Evolutionary conservation across 345 rosid species (phyloP).

Genomic region (Linum lewisii): DNA sequence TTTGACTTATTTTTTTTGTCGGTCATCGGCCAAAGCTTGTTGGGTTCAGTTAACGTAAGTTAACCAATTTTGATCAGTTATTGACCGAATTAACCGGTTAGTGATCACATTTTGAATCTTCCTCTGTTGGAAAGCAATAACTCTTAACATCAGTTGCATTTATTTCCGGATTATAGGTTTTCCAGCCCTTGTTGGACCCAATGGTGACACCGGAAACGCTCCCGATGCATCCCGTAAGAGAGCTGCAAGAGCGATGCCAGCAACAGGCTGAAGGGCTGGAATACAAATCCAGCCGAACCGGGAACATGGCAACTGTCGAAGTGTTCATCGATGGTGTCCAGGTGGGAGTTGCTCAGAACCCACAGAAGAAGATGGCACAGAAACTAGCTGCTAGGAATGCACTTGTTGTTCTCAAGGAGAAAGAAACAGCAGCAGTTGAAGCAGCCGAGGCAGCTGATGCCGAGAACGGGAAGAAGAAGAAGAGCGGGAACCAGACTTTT

Average conservation of each 20-base stretch:
- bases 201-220: constrained; percentile 99
- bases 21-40: no score
- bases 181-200: constrained; percentile 88
- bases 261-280: constrained; percentile 98
- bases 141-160: constrained; percentile 2
- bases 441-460: constrained; percentile 40
- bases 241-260: constrained; percentile 96
- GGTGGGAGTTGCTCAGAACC: constrained; percentile 85
- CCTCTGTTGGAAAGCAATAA: background rate
- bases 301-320: constrained; percentile 91
- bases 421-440: constrained; percentile 48
- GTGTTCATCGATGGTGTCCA: constrained; percentile 88
- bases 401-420: constrained; percentile 71
- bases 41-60: no score
- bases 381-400: constrained; percentile 97
- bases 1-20: no score
- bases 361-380: constrained; percentile 99
- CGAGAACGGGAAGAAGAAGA: constrained; percentile 53
- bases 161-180: constrained; percentile 35
- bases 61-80: no score
- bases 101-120: background rate
- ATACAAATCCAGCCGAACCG: constrained; percentile 74
- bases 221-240: constrained; percentile 99
- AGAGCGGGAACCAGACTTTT: constrained; percentile 74
- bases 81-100: no score